Base-by-base conservation (phyloP, 306 rosid genomes). In the Fagus crenata region DNA sequence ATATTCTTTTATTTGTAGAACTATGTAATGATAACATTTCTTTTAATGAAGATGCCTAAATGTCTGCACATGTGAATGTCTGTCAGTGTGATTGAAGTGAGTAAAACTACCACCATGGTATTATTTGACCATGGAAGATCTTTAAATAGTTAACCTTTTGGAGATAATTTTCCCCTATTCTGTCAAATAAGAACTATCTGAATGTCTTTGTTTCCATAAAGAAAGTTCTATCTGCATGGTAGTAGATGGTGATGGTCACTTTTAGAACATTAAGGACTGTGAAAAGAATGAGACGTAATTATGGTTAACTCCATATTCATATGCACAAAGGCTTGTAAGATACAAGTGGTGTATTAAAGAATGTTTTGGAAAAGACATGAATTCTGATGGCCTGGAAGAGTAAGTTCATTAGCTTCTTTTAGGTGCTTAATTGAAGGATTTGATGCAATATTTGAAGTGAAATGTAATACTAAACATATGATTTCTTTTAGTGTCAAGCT, bases 111-210 rank as follows among this genome's bases (percentile, higher is more conserved):
- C 18, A 59, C 11, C 68, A 36, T 32, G 42, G n/a, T 4, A 60
- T 60, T 59, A 32, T 54, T 58, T 72, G 70, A 33, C 79, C 11
- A 73, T 36, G 76, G 64, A 36, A 60, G 67, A n/a, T 60, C 39
- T 60, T 60, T 4, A 12, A 8, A 60, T 60, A 60, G 31, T 11
- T 60, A 12, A 60, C n/a, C 64, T 6, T 8, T 55, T 55, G 35
- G 18, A 61, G 68, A 61, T 61, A 40, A 12, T 61, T 12, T 28
- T 61, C 4, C n/a, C n/a, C 15, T 33, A 1, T 12, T 61, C 40
- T 61, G 39, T 61, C 4, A 61, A 33, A 61, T 13, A 61, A 60
- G 1, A 56, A n/a, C 68, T 32, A 61, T 33, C 40, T 61, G 3
- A 61, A 33, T 33, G 9, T 61, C 68, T 58, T 28, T 61, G 68